Evolutionary conservation across 495 filamentous ascomycete genomes (phyloP), one percentile per base, ranked within the genome.

Genomic region (Xylaria longipes): DNA sequence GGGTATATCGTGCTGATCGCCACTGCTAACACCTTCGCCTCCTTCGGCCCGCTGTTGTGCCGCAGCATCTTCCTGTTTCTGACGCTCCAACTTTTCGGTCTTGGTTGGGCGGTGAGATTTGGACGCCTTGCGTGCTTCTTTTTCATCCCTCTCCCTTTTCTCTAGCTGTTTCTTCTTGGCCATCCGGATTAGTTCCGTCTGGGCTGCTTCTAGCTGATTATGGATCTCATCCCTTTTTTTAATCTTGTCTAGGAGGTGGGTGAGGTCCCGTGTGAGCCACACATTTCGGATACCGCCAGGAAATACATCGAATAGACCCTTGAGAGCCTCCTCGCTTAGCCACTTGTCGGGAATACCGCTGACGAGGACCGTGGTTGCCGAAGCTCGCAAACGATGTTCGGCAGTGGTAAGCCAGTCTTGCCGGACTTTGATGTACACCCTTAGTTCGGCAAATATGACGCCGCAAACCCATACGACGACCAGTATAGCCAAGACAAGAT

Each of bases 321-420:
- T 87, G 15, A 99, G 85, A 12, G 93, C 92, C 64, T 97, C 89
- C 54, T 92, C 85, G 31, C 87, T 92, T 15, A 97, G 88, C 95
- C 95, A 98, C 76, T 94, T 93, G 39, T 87, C 85, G 22, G 96
- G 96, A 69, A 99, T 98, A 31, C 90, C 90, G 70, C 91, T 94
- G 22, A 98, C 94, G 15, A 99, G 85, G 65, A 99, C 95, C 4
- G 96, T 98, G 12, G 95, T 98, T 3, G 96, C 97, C 65, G 94
- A 97, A n/a, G 96, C 96, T 43, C 94, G 91, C 52, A 98, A 85
- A 50, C 96, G 91, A 80, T 98, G 97, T 79, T 98, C 93, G 8
- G 96, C 95, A 48, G 93, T 94, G n/a, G 96, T 98, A 73, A 99
- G 82, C 75, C 95, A 97, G 58, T 95, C 92, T 80, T 98, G 96